These are phyloP conservation scores for Gastrolobium villosum DNA, from an alignment of 306 rosid genomes.

Conservation along the genomic window DNA sequence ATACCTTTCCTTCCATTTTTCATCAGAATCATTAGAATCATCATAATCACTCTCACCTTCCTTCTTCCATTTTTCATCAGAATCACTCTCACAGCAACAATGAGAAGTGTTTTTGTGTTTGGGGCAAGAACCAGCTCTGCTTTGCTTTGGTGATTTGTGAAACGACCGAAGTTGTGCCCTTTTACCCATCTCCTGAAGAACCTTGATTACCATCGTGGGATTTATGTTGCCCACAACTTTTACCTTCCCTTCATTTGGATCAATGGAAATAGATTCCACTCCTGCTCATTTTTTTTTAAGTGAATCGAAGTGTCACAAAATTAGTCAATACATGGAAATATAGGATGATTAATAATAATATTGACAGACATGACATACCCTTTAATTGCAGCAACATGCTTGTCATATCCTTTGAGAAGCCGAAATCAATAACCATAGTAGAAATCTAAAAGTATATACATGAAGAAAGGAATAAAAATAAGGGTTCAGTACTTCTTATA, in stretches of 20 bases:
- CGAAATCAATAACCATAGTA: not conserved
- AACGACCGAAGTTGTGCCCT: conserved; percentile 16
- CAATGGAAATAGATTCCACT: conserved; percentile 15
- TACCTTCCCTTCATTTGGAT: conserved; percentile 5
- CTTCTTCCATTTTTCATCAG: too few species aligned
- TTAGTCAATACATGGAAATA: not conserved
- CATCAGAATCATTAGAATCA: too few species aligned
- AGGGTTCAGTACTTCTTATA: not conserved
- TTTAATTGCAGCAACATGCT: not conserved
- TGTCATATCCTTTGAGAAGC: not conserved
- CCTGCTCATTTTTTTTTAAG: conserved; percentile 1
- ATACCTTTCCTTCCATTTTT: not conserved
- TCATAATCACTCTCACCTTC: too few species aligned
- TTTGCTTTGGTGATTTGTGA: not conserved
- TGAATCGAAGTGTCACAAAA: not conserved
- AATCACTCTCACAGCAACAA: not conserved
- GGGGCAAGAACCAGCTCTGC: not conserved
- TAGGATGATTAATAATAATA: not conserved
- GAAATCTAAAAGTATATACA: not conserved
- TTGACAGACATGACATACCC: not conserved
- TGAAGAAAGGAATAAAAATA: not conserved
- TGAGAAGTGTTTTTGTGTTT: not conserved
- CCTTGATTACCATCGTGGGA: not conserved
- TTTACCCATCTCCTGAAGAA: conserved; percentile 8
- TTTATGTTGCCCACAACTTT: not conserved